Conservation (phyloP, 768 basidiomycete species). For the Rhizopogon sp. region DNA sequence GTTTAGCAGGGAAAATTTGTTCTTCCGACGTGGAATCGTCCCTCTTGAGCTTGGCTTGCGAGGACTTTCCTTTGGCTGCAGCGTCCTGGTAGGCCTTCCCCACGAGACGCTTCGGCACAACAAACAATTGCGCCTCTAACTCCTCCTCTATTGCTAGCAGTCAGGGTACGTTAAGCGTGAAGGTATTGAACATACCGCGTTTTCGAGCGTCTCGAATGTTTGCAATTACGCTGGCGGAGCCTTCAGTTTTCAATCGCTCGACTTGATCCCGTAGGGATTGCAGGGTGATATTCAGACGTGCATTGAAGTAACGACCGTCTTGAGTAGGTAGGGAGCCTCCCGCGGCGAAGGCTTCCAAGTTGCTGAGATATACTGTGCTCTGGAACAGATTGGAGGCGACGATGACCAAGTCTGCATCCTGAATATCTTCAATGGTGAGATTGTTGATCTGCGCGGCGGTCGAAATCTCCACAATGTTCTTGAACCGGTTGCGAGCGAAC, state of each 20-base stretch:
- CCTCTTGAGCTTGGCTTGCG: slow-evolving; percentile 10
- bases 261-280: slow-evolving; percentile 59
- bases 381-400: slow-evolving; percentile 85
- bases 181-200: slow-evolving; percentile 39
- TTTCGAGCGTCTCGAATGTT: slow-evolving; percentile 61
- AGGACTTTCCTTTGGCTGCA: slow-evolving; percentile 32
- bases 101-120: slow-evolving; percentile 63
- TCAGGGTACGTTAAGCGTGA: neutral
- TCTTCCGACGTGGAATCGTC: slow-evolving; percentile 14
- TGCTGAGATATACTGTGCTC: slow-evolving; percentile 69
- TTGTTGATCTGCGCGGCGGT: slow-evolving; percentile 68
- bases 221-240: slow-evolving; percentile 54
- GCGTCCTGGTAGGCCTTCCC: slow-evolving; percentile 72
- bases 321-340: slow-evolving; percentile 66
- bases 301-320: slow-evolving; percentile 86
- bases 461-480: slow-evolving; percentile 57
- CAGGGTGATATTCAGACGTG: slow-evolving; percentile 64
- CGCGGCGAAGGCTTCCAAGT: slow-evolving; percentile 65
- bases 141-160: slow-evolving; percentile 40
- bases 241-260: slow-evolving; percentile 60
- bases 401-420: slow-evolving; percentile 82
- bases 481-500: slow-evolving; percentile 50
- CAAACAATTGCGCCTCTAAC: slow-evolving; percentile 38
- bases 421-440: slow-evolving; percentile 65
- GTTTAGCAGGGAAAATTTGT: slow-evolving; percentile 23